Conservation (phyloP, 768 basidiomycete species). For the Xerocomus spinulosus region DNA sequence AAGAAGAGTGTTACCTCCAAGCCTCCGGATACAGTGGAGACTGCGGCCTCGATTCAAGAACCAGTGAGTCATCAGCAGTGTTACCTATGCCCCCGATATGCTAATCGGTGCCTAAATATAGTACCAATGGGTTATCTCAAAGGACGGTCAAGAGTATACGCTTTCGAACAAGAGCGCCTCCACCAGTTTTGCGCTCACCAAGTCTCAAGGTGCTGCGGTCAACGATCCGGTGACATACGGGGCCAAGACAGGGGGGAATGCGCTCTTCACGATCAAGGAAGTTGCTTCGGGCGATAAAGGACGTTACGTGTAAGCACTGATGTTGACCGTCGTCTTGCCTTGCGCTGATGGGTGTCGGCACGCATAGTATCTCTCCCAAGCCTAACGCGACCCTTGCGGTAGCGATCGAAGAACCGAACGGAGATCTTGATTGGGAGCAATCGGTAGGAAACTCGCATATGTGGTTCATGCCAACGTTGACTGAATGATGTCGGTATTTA, state of each 20-base stretch:
- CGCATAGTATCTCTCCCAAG: constrained; percentile 7
- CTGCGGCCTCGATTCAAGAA: neutral
- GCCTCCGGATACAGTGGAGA: constrained; percentile 5
- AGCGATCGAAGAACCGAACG: neutral
- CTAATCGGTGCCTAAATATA: neutral
- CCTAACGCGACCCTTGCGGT: constrained; percentile 1
- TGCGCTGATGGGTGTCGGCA: neutral
- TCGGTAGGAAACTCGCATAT: neutral
- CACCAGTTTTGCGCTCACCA: constrained; percentile 1
- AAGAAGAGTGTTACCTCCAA: neutral
- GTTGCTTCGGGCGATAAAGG: constrained; percentile 1
- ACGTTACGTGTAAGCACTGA: neutral
- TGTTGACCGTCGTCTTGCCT: neutral
- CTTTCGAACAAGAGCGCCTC: constrained; percentile 3
- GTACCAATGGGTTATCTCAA: constrained; percentile 11
- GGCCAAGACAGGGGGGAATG: neutral
- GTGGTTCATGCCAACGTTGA: neutral
- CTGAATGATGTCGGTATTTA: neutral
- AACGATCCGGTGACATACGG: constrained; percentile 6
- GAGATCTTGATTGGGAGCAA: neutral
- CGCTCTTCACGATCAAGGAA: constrained; percentile 6
- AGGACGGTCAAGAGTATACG: neutral
- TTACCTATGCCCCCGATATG: neutral
- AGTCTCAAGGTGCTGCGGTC: neutral
- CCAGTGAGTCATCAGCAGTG: neutral